Conservation (phyloP, 139 green algal species). For the Chlorella vulgaris region DNA sequence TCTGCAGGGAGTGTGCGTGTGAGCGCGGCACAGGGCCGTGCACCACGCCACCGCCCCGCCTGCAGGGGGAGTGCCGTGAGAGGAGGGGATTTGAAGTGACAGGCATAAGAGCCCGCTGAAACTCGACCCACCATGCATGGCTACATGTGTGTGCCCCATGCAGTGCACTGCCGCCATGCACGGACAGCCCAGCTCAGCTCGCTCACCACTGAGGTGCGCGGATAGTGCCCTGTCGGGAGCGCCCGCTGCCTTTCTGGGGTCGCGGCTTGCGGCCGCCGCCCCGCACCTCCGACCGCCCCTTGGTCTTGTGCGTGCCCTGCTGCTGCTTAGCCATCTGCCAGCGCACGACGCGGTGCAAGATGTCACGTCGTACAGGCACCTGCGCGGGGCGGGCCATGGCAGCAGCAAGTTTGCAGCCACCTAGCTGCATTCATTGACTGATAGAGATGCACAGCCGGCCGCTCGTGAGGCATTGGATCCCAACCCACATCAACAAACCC, state of each 20-base stretch:
- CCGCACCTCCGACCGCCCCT: conserved; percentile 72
- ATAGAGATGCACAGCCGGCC: too few species aligned
- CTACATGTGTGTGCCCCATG: too few species aligned
- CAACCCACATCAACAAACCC: too few species aligned
- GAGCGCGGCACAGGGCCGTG: conserved; percentile 79
- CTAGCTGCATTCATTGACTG: too few species aligned
- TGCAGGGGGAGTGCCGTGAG: background rate
- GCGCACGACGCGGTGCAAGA: conserved; percentile 86
- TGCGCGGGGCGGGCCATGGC: too few species aligned
- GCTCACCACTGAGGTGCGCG: conserved; percentile 69
- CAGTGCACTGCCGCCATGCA: too few species aligned
- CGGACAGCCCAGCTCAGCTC: too few species aligned
- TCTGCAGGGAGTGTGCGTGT: conserved; percentile 76
- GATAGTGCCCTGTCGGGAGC: conserved; percentile 64
- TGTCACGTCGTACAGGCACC: conserved; percentile 77
- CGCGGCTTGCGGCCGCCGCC: conserved; percentile 69
- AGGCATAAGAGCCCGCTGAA: too few species aligned
- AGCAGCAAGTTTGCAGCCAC: too few species aligned
- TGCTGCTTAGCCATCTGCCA: conserved; percentile 89
- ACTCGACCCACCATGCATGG: too few species aligned
- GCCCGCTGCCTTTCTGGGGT: conserved; percentile 71
- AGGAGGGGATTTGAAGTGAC: background rate
- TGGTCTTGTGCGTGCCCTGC: conserved; percentile 89
- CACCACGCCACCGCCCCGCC: conserved; percentile 74
- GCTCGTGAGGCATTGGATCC: too few species aligned